Evolutionary conservation across 768 basidiomycete species (phyloP), one percentile per base, ranked within the genome.

Genomic region (Mycena alexandri): DNA sequence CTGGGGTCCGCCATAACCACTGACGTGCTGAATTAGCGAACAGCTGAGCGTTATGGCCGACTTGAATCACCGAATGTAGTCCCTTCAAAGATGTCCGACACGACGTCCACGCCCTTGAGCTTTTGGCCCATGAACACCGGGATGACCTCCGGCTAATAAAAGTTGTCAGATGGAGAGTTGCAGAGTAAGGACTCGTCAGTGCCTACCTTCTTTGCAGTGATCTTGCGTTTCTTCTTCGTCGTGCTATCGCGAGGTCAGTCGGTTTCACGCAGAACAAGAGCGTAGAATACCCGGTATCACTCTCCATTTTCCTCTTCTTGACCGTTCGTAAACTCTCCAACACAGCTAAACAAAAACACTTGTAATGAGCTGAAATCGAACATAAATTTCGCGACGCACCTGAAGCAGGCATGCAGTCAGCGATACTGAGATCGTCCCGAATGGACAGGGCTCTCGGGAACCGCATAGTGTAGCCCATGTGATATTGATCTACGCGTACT

Each of bases 381-480:
- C 17, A 34, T 16, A 9, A 36, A 33, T 17, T 17, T 42, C 54
- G 47, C 25, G 29, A 41, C 60, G 41, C 66, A 92, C 93, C 88
- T 51, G 88, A 84, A 1, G 89, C 89, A 12, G 87, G 83, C 86
- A 91, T 85, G 75, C 93, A 94, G 72, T 95, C 93, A 1, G 85
- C 86, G 46, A 89, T 80, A 38, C 76, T 85, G 21, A 94, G 83
- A 72, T 98, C 95, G 55, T 93, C 93, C 24, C 94, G 87, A 66
- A 96, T 94, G 3, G 79, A 75, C 51, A 94, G 73, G 17, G 93
- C 95, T 63, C 96, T 87, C 50, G 98, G 97, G 75, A 99, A 99
- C 22, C 98, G 90, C 89, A 99, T 92, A 0, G 97, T 99, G 68
- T 91, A 88, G 5, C 91, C 92, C 69, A 95, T 77, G 58, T 92